A percentile compares a stretch with the other conserved stretches of the same genome.
phyloP scores from a whole-genome alignment of 129 eudicot species.

The sunflower (Helianthus annuus) region DNA sequence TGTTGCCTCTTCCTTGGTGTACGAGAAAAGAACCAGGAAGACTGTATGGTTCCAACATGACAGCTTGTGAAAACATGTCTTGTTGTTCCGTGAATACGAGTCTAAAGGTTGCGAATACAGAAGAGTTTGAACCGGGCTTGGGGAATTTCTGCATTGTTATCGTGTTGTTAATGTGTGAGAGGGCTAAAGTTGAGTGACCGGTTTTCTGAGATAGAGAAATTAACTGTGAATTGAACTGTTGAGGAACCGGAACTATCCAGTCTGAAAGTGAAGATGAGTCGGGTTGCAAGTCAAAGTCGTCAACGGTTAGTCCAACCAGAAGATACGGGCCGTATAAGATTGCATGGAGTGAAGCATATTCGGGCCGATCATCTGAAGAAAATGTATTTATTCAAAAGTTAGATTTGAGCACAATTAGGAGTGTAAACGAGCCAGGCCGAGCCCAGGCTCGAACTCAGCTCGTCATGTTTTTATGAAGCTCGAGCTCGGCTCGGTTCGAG shows the following conservation, averaged over 20 bases:
- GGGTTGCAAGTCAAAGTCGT: conserved; percentile 53
- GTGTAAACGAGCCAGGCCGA: neutral
- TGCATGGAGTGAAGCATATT: conserved; percentile 64
- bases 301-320: conserved; percentile 68
- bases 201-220: conserved; percentile 63
- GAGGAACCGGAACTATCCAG: conserved; percentile 66
- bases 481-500: neutral
- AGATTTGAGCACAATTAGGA: neutral
- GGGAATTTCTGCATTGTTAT: conserved; percentile 52
- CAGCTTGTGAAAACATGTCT: conserved; percentile 40
- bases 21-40: conserved; percentile 61
- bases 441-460: neutral
- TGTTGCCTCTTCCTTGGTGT: conserved; percentile 47
- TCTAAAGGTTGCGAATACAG: conserved; percentile 70
- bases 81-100: conserved; percentile 36
- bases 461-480: neutral
- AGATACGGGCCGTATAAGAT: conserved; percentile 56
- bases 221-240: conserved; percentile 59
- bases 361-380: conserved; percentile 65
- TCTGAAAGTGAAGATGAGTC: conserved; percentile 40
- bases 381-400: neutral
- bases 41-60: conserved; percentile 76
- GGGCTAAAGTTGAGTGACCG: conserved; percentile 33
- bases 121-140: conserved; percentile 52
- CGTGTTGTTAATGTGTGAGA: conserved; percentile 33